phyloP scores from a whole-genome alignment of 345 rosid species.

The Citrus maxima region DNA sequence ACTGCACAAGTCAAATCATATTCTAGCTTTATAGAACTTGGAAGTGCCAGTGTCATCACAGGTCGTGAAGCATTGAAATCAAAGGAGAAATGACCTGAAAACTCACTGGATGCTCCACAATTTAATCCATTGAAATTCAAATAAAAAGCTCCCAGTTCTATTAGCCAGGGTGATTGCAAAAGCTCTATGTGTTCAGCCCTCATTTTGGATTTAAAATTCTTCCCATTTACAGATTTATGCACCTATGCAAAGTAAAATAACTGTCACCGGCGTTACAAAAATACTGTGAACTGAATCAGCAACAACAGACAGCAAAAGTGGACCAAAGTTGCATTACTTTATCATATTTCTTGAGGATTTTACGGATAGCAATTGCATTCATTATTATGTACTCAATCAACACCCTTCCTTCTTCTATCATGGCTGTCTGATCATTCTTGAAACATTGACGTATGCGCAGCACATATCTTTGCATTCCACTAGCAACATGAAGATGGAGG shows the following conservation, averaged over 20 bases:
- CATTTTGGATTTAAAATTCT: constrained; percentile 76
- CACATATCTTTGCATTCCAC: constrained; percentile 65
- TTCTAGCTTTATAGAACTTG: constrained; percentile 62
- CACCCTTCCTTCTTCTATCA: constrained; percentile 68
- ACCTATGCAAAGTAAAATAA: constrained; percentile 39
- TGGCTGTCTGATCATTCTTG: constrained; percentile 46
- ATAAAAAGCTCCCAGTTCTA: constrained; percentile 88
- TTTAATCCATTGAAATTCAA: constrained; percentile 60
- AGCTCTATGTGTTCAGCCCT: constrained; percentile 81
- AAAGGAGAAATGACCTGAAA: constrained; percentile 55
- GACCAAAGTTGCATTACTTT: constrained; percentile 42
- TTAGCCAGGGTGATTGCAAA: constrained; percentile 91
- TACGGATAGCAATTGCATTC: constrained; percentile 85
- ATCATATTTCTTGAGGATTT: constrained; percentile 94
- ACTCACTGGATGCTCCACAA: constrained; percentile 36
- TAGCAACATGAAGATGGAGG: constrained; percentile 73
- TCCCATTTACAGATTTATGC: constrained; percentile 79
- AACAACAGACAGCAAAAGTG: background rate
- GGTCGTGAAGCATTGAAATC: constrained; percentile 47
- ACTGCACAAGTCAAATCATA: constrained; percentile 77
- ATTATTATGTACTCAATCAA: constrained; percentile 73
- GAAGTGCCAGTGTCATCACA: constrained; percentile 57
- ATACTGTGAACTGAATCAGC: constrained; percentile 6
- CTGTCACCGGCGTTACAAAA: background rate
- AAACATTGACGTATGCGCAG: constrained; percentile 58